These are phyloP conservation scores for Carnegiea gigantea DNA, from an alignment of 179 eudicot species.

Conservation along the genomic window DNA sequence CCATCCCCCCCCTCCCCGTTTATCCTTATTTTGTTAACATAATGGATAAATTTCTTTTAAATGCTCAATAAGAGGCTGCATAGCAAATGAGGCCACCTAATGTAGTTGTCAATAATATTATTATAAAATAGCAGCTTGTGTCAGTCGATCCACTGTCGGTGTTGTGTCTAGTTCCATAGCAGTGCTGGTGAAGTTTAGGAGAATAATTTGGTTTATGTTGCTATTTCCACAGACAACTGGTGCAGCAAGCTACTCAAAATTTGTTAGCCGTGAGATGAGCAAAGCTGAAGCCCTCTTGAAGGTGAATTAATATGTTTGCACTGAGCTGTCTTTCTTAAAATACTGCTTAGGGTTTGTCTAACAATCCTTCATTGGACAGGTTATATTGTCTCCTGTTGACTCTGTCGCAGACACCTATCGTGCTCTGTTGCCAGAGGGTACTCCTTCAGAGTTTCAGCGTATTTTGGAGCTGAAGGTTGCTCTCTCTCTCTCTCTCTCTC, in stretches of 20 bases:
- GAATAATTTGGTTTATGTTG: conserved; percentile 14
- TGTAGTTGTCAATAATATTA: neutral
- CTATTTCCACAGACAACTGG: conserved; percentile 59
- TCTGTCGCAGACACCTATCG: conserved; percentile 96
- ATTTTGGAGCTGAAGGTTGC: conserved; percentile 88
- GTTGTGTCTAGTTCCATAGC: neutral
- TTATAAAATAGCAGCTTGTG: neutral
- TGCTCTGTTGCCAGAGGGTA: conserved; percentile 95
- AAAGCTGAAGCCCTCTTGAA: conserved; percentile 97
- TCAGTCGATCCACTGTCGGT: neutral
- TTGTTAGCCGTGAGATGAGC: conserved; percentile 95
- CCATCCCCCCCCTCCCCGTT: neutral
- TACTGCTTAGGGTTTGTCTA: conserved; percentile 7
- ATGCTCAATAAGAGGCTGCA: neutral
- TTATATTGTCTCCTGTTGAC: conserved; percentile 89
- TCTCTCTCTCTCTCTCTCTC: conserved; percentile 17
- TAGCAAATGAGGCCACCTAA: neutral
- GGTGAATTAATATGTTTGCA: conserved; percentile 36
- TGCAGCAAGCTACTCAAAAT: conserved; percentile 87
- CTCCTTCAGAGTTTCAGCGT: conserved; percentile 85
- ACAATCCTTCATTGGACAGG: conserved; percentile 46
- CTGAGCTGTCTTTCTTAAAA: neutral
- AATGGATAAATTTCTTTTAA: neutral
- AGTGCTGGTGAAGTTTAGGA: neutral
- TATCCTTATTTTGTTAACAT: neutral